Percentiles rank a stretch among this genome's conserved stretches.
Conservation (phyloP, 306 rosid genomes). For the Sicyos edulis region DNA sequence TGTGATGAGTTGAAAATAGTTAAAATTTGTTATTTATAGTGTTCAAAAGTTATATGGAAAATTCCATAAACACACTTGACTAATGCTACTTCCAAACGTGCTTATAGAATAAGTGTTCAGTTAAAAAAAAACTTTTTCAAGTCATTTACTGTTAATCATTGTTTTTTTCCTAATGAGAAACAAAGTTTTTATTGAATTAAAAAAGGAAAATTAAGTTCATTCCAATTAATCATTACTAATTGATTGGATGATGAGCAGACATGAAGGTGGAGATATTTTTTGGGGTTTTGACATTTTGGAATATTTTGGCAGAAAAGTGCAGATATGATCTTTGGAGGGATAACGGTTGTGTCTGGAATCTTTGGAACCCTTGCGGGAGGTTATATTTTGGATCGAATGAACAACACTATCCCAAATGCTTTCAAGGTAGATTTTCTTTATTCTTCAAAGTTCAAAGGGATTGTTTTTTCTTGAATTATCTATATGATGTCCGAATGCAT, state of each 20-base stretch:
- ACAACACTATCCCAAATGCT: constrained; percentile 64
- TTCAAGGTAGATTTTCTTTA: constrained; percentile 57
- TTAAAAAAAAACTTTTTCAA: not conserved
- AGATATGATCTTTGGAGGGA: constrained; percentile 80
- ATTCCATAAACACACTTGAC: not conserved
- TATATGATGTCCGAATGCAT: not conserved
- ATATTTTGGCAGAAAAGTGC: constrained; percentile 48
- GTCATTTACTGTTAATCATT: not conserved
- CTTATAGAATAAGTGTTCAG: not conserved
- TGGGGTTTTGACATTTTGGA: constrained; percentile 22
- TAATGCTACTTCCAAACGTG: not conserved
- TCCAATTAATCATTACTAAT: not conserved
- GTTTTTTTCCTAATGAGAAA: not conserved
- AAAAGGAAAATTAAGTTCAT: not conserved
- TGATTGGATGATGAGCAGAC: not conserved
- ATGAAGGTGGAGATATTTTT: not conserved
- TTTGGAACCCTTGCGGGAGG: constrained; percentile 78
- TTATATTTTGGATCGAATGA: constrained; percentile 48
- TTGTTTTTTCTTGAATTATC: not conserved
- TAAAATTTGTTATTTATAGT: not conserved
- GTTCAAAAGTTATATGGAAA: not conserved
- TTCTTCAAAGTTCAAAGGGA: not conserved
- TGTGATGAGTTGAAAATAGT: not conserved
- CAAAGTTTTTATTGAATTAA: not conserved
- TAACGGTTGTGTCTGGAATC: constrained; percentile 67